Base-by-base conservation (phyloP, 2,329 filamentous ascomycete species). In the Colletotrichum musicola region DNA sequence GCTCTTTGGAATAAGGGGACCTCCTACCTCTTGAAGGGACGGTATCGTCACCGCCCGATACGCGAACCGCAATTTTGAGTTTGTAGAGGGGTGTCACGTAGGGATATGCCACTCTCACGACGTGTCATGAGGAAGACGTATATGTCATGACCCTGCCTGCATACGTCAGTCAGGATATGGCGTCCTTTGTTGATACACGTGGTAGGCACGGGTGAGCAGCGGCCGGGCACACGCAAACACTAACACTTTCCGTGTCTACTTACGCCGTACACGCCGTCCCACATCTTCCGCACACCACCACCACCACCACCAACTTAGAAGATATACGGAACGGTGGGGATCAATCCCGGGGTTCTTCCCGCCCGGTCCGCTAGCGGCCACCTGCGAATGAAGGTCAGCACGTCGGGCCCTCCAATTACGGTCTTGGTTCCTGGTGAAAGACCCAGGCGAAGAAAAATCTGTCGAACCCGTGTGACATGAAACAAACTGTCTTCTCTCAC, bases 1-100 rank as follows among this genome's bases (percentile, higher is more conserved):
- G 65, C 62, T 65, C 50, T 47, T 55, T 30, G 14, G 22, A 55
- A 50, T 50, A 57, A 54, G 44, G 54, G 61, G 49, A 35, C 46
- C 38, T 62, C 42, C 4, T 62, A 44, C 18, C 25, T 47, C 30
- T 51, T 22, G 50, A 53, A 51, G 49, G 47, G 46, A 58, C 49
- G 65, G 65, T 49, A 59, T 57, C 46, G 61, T 64, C 46, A 64
- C 44, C 54, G 30, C 47, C 64, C 64, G 64, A 55, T 59, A 59
- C 54, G 30, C 30, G 62, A 68, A 68, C 65, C 50, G 62, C 65
- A 67, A 55, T 60, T 68, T 65, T 65, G 55, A 59, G 55, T 68
- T 68, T 59, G n/a, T 14, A 50, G 65, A 60, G 65, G 60, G 65
- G 62, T 60, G 55, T 55, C 62, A 65, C 62, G 55, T 53, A 60